Conservation (phyloP, 441 rosid species). For the Kokia cookei region DNA sequence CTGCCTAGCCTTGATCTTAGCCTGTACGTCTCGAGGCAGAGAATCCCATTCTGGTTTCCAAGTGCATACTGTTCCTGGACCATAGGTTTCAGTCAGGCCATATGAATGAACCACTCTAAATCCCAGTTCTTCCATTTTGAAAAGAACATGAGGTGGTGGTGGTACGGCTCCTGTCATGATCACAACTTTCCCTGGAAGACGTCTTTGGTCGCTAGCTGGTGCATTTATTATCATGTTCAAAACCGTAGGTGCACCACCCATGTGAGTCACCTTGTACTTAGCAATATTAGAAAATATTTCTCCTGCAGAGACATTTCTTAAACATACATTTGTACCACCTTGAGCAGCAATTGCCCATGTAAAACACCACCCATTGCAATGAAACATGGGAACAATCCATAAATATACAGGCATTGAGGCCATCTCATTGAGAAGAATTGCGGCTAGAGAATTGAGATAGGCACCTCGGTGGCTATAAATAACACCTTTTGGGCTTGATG, state of each 20-base stretch:
- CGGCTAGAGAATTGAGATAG: constrained; percentile 15
- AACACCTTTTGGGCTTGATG: constrained; percentile 15
- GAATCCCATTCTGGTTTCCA: constrained; percentile 21
- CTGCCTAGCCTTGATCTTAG: constrained; percentile 9
- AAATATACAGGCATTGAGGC: constrained; percentile 12
- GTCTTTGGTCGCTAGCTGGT: neutral
- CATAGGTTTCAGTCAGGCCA: constrained; percentile 18
- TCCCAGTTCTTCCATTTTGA: constrained; percentile 11
- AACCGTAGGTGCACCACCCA: constrained; percentile 21
- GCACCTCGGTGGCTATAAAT: constrained; percentile 19
- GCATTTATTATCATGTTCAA: constrained; percentile 12
- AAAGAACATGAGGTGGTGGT: constrained; percentile 10
- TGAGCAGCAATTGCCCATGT: constrained; percentile 18
- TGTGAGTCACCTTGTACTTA: constrained; percentile 14
- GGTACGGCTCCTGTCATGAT: constrained; percentile 14
- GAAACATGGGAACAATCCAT: constrained; percentile 17
- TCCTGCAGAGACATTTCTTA: constrained; percentile 9
- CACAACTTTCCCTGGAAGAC: constrained; percentile 8
- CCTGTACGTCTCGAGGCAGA: constrained; percentile 11
- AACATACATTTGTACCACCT: constrained; percentile 18
- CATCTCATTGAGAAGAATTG: constrained; percentile 15
- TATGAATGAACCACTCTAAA: constrained; percentile 6
- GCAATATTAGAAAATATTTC: constrained; percentile 8
- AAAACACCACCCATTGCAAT: constrained; percentile 18
- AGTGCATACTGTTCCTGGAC: constrained; percentile 14